Conservation (phyloP, 73 alveolate species). For the Tetrahymena malaccensis region DNA sequence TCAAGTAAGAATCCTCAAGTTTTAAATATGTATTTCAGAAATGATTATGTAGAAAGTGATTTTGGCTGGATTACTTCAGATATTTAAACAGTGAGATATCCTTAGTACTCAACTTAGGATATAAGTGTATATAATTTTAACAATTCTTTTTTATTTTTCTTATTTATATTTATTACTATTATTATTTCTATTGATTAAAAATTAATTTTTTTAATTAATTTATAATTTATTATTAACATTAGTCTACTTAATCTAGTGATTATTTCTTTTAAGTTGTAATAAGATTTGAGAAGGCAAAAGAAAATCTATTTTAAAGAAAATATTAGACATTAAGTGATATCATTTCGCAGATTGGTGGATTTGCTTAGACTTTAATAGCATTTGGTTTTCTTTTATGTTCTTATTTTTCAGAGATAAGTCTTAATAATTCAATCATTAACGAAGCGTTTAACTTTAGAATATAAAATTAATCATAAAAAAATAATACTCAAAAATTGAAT, state of each 20-base stretch:
- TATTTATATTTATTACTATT: no score
- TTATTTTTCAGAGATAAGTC: neutral
- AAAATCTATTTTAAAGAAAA: neutral
- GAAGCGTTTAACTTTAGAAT: neutral
- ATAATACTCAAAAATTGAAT: no score
- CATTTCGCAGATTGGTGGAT: neutral
- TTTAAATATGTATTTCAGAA: neutral
- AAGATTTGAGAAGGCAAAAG: neutral
- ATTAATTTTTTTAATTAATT: neutral
- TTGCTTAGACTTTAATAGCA: neutral
- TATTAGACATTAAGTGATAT: neutral
- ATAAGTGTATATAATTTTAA: neutral
- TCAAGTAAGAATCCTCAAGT: neutral
- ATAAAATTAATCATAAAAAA: no score
- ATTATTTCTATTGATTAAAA: neutral
- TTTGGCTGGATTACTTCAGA: neutral
- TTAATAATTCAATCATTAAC: neutral
- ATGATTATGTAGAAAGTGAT: neutral
- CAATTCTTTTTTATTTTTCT: no score
- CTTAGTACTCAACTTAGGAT: neutral
- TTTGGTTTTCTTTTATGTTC: neutral
- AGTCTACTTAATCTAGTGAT: neutral
- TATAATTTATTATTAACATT: neutral
- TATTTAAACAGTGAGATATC: neutral
- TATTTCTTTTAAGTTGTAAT: neutral